Base-by-base conservation (phyloP, 2,329 filamentous ascomycete genomes). In the Curvularia lunata region DNA sequence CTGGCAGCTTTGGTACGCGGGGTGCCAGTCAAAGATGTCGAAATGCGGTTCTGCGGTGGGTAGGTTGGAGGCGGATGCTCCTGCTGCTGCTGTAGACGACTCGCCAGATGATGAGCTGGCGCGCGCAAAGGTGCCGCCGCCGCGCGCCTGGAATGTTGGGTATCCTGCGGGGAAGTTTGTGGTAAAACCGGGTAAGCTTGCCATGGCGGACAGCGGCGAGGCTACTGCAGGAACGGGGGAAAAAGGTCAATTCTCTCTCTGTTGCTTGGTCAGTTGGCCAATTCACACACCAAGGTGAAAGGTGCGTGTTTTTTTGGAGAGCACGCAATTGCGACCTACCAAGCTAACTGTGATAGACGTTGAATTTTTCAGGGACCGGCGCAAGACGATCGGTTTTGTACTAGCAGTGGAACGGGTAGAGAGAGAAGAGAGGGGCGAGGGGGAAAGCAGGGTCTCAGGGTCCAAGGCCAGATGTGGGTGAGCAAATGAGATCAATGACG, bases 21-120 rank as follows among this genome's bases (percentile, higher is more conserved):
- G 91, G 75, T 96, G 91, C 95, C 95, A 98, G 59, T 92, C 90
- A 74, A 97, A 89, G 63, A 97, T 90, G 76, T 94, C 90, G 77
- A 93, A 87, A 61, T 82, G 79, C 5, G 73, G 71, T 40, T 66
- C 55, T 27, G 65, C 57, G 18, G 68, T 52, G 18, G 41, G 21
- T 42, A 64, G 42, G 41, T 61, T 67, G 46, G 62, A 8, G 10
- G 21, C 21, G 10, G 9, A 8, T 40, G 16, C 37, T 40, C 37
- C 37, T 40, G 19, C 1, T 40, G 37, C 37, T 40, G 37, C n/a
- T 42, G 40, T n/a, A 2, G 66, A 67, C 18, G 70, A 72, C 13
- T 58, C 64, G 18, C 65, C 70, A 1, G 70, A 68, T 8, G 65
- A 68, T 18, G 66, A 64, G 53, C 62, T 67, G 25, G 59, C 69